Conservation (phyloP, 2,329 filamentous ascomycete species). For the Alternaria sp. region DNA sequence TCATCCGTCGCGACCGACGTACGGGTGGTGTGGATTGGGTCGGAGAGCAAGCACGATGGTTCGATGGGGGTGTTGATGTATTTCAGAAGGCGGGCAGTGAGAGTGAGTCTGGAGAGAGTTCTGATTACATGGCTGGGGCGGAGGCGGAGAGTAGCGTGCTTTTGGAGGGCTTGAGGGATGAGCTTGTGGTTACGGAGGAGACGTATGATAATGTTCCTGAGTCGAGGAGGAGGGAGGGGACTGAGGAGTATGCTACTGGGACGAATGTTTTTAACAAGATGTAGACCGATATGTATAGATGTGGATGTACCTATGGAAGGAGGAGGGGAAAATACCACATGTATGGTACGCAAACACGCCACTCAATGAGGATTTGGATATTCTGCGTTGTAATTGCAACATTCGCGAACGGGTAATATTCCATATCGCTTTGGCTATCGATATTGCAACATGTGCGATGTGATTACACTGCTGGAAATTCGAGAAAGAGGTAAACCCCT, state of each 20-base stretch:
- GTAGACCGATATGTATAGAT: conserved; percentile 21
- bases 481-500: neutral
- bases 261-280: conserved; percentile 45
- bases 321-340: neutral
- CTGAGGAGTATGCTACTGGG: conserved; percentile 30
- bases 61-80: conserved; percentile 45
- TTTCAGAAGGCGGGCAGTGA: conserved; percentile 43
- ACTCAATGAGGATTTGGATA: neutral
- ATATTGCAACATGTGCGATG: neutral
- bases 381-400: neutral
- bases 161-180: conserved; percentile 35
- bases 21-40: conserved; percentile 52
- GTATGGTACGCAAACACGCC: neutral
- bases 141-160: conserved; percentile 53
- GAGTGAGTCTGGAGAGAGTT: conserved; percentile 51
- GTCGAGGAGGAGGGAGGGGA: conserved; percentile 27
- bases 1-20: conserved; percentile 45
- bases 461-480: neutral
- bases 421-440: neutral
- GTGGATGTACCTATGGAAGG: neutral
- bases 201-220: conserved; percentile 22
- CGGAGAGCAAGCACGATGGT: conserved; percentile 51
- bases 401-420: neutral
- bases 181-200: conserved; percentile 16
- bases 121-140: conserved; percentile 57